A percentile compares a stretch with the other conserved stretches of the same genome.
Evolutionary conservation across 75 land plant species (phyloP).

Genomic region (Selaginella moellendorffii): DNA sequence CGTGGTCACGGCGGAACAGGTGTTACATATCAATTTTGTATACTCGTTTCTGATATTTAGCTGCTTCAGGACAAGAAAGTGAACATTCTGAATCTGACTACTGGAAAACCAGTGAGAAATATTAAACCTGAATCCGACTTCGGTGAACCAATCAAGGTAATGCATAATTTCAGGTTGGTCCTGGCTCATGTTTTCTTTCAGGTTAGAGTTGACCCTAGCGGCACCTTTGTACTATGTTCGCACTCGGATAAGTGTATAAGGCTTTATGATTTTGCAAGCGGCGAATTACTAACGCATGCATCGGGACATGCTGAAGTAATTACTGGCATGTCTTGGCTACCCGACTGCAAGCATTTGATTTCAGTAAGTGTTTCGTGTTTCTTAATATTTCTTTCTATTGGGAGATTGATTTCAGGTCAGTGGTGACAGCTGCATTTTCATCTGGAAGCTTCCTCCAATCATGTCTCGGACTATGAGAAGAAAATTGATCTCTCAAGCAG

Average conservation of each 20-base stretch:
- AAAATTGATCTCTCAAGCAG: conserved; percentile 20
- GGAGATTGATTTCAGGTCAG: conserved; percentile 45
- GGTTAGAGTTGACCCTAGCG: conserved; percentile 63
- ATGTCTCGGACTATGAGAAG: conserved; percentile 41
- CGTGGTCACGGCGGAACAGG: conserved; percentile 64
- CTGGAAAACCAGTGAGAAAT: conserved; percentile 45
- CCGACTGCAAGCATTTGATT: conserved; percentile 49
- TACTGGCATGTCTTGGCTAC: conserved; percentile 47
- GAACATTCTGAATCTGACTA: conserved; percentile 31
- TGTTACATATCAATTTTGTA: conserved; percentile 7
- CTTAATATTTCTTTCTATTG: neutral
- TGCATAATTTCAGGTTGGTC: neutral
- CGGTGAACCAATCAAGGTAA: conserved; percentile 61
- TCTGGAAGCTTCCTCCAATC: conserved; percentile 46
- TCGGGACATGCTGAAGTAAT: conserved; percentile 60
- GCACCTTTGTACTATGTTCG: conserved; percentile 48
- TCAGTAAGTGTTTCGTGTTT: conserved; percentile 33
- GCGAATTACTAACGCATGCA: conserved; percentile 47
- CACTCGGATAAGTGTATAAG: conserved; percentile 48
- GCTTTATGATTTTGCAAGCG: conserved; percentile 47
- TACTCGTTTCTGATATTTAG: neutral
- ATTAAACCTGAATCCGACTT: conserved; percentile 37
- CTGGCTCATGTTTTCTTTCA: conserved; percentile 9
- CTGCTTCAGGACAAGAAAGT: conserved; percentile 52
- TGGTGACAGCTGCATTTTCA: conserved; percentile 69